Evolutionary conservation across 23 red algal genomes (phyloP).

Genomic region (Gracilaria domingensis): DNA sequence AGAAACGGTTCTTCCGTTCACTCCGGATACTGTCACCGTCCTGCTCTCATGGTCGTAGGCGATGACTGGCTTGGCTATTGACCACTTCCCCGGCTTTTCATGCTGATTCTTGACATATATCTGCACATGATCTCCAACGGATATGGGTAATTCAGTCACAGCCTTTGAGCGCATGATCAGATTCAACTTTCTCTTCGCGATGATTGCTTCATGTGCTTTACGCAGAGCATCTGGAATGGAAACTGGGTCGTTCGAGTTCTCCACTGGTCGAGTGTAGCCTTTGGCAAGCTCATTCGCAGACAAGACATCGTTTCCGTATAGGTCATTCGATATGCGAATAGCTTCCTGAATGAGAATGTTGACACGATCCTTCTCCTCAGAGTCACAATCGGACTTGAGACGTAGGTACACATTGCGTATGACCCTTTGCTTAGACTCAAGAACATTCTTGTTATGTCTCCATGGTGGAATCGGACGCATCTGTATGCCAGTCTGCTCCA

Average conservation of each 20-base stretch:
- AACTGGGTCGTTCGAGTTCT: not conserved
- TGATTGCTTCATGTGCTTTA: not conserved
- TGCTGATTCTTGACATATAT: not conserved
- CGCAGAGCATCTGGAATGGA: not conserved
- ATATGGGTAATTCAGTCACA: not conserved
- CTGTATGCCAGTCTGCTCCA: not conserved
- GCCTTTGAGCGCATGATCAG: slow-evolving; percentile 1
- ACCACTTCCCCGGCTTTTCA: slow-evolving; percentile 10
- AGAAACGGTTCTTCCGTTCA: not conserved
- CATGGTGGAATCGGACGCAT: slow-evolving; percentile 25
- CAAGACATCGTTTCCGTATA: slow-evolving; percentile 20
- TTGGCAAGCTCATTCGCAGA: too few relatives aligned
- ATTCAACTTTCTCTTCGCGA: not conserved
- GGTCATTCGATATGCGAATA: slow-evolving; percentile 3
- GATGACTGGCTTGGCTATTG: not conserved
- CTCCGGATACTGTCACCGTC: slow-evolving; percentile 24
- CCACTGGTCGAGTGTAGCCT: slow-evolving; percentile 5
- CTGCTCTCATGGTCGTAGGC: not conserved
- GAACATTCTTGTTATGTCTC: slow-evolving; percentile 60
- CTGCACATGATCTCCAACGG: too few relatives aligned
- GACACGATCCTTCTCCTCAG: not conserved
- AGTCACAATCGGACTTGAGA: not conserved
- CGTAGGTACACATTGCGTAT: slow-evolving; percentile 38
- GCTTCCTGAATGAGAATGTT: not conserved
- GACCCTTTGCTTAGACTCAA: slow-evolving; percentile 55